Base-by-base conservation (phyloP, 2,329 filamentous ascomycete species). In the Acephala macrosclerotiorum region DNA sequence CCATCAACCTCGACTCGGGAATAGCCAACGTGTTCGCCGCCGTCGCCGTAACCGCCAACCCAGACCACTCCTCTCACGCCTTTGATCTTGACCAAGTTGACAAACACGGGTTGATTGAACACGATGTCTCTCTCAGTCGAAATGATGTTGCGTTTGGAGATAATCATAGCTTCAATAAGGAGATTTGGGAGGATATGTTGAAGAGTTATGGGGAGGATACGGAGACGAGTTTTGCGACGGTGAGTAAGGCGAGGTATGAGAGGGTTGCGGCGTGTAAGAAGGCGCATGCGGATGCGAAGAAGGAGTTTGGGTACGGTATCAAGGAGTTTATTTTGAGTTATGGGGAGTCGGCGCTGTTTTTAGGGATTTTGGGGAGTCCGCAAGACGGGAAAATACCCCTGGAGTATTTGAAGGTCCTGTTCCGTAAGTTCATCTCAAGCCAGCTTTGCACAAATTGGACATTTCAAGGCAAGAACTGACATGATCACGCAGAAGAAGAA, bases 101-200 rank as follows among this genome's bases (percentile, higher is more conserved):
- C n/a, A 70, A 66, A 26, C 68, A 70, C 33, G 68, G 68, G 4
- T 33, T 70, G 11, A 68, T 70, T 16, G 68, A 68, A 60, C 68
- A 70, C n/a, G 68, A 70, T 20, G 68, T 70, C 25, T 68, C 66
- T 0, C 55, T 70, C 12, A 63, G 59, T 12, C 47, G 68, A 40
- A 65, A 66, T 20, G 68, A 70, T 47, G 22, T 68, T 9, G 61
- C 61, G 1, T 61, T 68, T 47, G 68, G 68, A 11, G 63, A 68
- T 55, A 70, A 70, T 36, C 57, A 66, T 29, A 59, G 61, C 1
- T 70, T 70, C 42, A 58, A 70, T 38, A 47, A 56, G 7, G 55
- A 53, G 38, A 61, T 68, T 7, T 70, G 66, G 63, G 63, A 40
- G 16, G 36, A 53, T 12, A 65, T 69, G 0, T 45, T 67, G 58